A percentile compares a stretch with the other conserved stretches of the same genome.
These are phyloP conservation scores for Leptodermis oblonga DNA, from an alignment of 257 asterid species.

Conservation along the genomic window DNA sequence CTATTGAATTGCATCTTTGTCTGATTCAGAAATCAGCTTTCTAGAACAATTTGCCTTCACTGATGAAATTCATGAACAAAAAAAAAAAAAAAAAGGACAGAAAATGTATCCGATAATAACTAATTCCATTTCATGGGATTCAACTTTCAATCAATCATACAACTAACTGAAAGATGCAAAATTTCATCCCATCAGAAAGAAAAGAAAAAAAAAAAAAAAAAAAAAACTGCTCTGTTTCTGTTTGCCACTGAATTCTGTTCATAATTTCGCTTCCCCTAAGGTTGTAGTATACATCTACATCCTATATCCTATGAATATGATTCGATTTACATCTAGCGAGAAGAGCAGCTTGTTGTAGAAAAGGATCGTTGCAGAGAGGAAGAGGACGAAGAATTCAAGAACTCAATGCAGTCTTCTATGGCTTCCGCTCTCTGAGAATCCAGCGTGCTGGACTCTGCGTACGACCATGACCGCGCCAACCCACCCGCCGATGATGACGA, in stretches of 20 bases:
- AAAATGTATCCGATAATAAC: not conserved
- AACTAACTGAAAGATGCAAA: too few relatives aligned
- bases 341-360: conserved; percentile 42
- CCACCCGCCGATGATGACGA: conserved; percentile 39
- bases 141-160: too few relatives aligned
- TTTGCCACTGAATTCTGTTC: not conserved
- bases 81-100: not conserved
- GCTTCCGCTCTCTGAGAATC: conserved; percentile 91
- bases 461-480: conserved; percentile 65
- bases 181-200: not conserved
- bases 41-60: too few relatives aligned
- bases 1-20: too few relatives aligned
- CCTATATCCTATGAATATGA: too few relatives aligned
- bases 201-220: too few relatives aligned
- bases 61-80: too few relatives aligned
- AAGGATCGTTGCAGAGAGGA: conserved; percentile 59
- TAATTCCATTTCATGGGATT: not conserved
- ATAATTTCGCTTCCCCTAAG: not conserved
- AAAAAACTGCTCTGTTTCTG: too few relatives aligned
- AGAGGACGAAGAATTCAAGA: conserved; percentile 66
- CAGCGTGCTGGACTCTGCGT: conserved; percentile 45
- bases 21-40: too few relatives aligned
- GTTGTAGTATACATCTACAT: not conserved
- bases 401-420: conserved; percentile 85
- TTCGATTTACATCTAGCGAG: conserved; percentile 34